phyloP scores from a whole-genome alignment of 495 filamentous ascomycete genomes.

The Hyaloscypha hepaticicola region DNA sequence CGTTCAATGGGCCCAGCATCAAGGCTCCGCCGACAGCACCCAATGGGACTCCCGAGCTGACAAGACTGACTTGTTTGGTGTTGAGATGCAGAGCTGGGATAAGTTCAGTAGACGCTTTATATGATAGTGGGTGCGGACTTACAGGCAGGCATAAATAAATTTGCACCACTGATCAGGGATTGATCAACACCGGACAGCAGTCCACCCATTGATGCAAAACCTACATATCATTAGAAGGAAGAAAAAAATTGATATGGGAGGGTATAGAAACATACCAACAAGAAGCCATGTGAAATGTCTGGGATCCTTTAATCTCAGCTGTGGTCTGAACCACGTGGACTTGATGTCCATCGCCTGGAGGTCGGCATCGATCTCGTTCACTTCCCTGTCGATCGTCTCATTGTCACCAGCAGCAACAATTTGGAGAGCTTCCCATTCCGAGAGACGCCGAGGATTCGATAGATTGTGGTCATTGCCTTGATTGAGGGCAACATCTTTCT shows the following conservation, averaged over 20 bases:
- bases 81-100: slow-evolving; percentile 41
- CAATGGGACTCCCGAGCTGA: slow-evolving; percentile 59
- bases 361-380: slow-evolving; percentile 25
- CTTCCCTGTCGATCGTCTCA: slow-evolving; percentile 28
- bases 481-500: slow-evolving; percentile 9
- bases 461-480: not conserved
- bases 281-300: slow-evolving; percentile 55
- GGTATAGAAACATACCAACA: slow-evolving; percentile 40
- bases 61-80: slow-evolving; percentile 48
- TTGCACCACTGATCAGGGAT: slow-evolving; percentile 59
- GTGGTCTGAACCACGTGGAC: slow-evolving; percentile 27
- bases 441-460: slow-evolving; percentile 11
- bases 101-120: not conserved
- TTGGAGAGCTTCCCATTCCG: slow-evolving; percentile 32
- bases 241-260: not conserved
- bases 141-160: slow-evolving; percentile 50
- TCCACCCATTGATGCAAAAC: slow-evolving; percentile 61
- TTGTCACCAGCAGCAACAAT: slow-evolving; percentile 32
- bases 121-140: not conserved
- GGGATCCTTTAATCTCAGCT: slow-evolving; percentile 31
- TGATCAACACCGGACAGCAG: slow-evolving; percentile 62
- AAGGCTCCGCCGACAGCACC: slow-evolving; percentile 61
- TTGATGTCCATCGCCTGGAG: slow-evolving; percentile 23
- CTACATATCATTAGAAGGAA: slow-evolving; percentile 2
- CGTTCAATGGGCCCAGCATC: slow-evolving; percentile 55